phyloP scores from a whole-genome alignment of 192 early-diverging fungal species.

The Phycomyces nitens region DNA sequence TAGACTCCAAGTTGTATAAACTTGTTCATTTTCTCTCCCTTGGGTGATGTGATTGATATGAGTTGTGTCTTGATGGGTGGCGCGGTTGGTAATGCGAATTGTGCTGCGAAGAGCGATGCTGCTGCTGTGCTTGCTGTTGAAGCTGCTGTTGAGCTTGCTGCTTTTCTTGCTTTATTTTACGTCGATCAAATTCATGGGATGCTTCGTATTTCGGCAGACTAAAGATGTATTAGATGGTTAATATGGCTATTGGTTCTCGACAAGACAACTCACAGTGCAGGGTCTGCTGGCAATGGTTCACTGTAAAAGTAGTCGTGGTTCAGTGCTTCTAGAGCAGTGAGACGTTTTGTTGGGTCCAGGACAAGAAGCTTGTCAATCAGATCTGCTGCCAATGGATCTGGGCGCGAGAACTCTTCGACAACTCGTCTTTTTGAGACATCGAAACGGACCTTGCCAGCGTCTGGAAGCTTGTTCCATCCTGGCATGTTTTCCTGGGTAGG shows the following conservation, averaged over 20 bases:
- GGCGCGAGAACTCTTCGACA: slow-evolving; percentile 56
- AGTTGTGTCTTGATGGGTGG: background rate
- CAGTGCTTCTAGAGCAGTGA: slow-evolving; percentile 71
- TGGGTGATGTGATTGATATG: background rate
- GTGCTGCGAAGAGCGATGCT: background rate
- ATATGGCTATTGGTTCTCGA: background rate
- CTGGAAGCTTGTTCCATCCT: slow-evolving; percentile 62
- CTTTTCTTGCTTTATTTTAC: slow-evolving; percentile 17
- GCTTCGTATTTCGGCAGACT: slow-evolving; percentile 71
- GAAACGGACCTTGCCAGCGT: slow-evolving; percentile 46
- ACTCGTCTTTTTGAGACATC: slow-evolving; percentile 53
- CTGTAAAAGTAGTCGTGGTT: slow-evolving; percentile 80
- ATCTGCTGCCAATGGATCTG: slow-evolving; percentile 58
- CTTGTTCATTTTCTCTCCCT: background rate
- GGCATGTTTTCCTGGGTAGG: slow-evolving; percentile 82
- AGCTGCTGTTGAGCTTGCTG: background rate
- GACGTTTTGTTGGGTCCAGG: slow-evolving; percentile 71
- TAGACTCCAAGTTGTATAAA: too few relatives aligned
- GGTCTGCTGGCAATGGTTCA: slow-evolving; percentile 64
- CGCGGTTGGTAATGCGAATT: background rate
- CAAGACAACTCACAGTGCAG: slow-evolving; percentile 47
- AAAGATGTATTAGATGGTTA: background rate
- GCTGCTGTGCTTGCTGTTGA: background rate
- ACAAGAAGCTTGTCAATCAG: slow-evolving; percentile 76
- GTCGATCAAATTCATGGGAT: slow-evolving; percentile 75